phyloP scores from a whole-genome alignment of 2,329 filamentous ascomycete genomes.

The Ophiobolus disseminans region DNA sequence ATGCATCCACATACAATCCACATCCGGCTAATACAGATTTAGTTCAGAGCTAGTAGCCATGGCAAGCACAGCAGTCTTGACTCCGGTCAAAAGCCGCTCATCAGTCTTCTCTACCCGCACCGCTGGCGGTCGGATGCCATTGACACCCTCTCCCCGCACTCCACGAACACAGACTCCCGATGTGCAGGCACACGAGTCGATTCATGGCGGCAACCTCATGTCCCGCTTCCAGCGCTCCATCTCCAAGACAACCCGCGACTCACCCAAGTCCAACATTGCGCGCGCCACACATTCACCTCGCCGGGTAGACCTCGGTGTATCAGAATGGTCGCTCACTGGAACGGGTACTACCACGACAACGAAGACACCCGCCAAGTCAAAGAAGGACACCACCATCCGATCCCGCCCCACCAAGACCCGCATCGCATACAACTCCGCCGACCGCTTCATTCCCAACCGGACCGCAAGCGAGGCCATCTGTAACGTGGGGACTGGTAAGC shows the following conservation, averaged over 20 bases:
- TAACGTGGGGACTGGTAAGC: conserved; percentile 82
- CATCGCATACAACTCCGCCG: conserved; percentile 70
- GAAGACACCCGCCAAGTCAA: conserved; percentile 55
- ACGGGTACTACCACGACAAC: conserved; percentile 64
- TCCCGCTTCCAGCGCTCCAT: conserved; percentile 76
- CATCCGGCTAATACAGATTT: conserved; percentile 25
- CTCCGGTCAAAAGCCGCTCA: conserved; percentile 92
- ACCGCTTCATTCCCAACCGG: conserved; percentile 96
- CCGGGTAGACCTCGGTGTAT: conserved; percentile 88
- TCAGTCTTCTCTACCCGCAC: conserved; percentile 91
- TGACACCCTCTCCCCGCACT: conserved; percentile 85
- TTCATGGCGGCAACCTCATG: conserved; percentile 75
- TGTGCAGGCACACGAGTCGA: conserved; percentile 69
- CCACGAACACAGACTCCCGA: conserved; percentile 56
- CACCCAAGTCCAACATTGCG: conserved; percentile 96
- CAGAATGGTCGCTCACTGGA: conserved; percentile 88
- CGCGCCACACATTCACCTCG: conserved; percentile 74
- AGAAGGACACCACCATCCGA: conserved; percentile 43
- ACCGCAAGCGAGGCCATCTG: conserved; percentile 86
- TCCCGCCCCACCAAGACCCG: conserved; percentile 47
- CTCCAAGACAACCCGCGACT: conserved; percentile 75
- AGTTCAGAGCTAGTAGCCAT: conserved; percentile 61
- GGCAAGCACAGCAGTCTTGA: conserved; percentile 84
- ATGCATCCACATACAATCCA: conserved; percentile 6
- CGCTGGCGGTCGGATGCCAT: conserved; percentile 90